A percentile compares a stretch with the other conserved stretches of the same genome.
phyloP scores from a whole-genome alignment of 2,329 filamentous ascomycete species.

The Zopfia rhizophila region DNA sequence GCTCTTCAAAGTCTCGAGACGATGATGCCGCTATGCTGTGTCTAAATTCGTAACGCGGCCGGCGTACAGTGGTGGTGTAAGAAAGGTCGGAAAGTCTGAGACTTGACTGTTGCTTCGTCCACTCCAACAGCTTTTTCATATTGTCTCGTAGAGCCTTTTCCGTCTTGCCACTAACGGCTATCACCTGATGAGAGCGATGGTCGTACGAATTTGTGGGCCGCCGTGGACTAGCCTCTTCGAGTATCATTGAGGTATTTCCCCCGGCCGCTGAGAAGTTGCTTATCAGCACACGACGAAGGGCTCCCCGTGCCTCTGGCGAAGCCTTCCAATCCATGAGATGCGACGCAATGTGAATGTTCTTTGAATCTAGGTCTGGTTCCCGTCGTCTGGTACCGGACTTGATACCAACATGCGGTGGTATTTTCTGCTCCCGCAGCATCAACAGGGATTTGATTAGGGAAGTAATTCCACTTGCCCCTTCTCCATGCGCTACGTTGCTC shows the following conservation, averaged over 20 bases:
- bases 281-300: constrained; percentile 61
- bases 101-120: constrained; percentile 18
- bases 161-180: constrained; percentile 32
- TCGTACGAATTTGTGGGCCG: constrained; percentile 10
- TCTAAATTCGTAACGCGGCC: constrained; percentile 22
- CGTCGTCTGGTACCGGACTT: constrained; percentile 70
- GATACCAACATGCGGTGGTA: constrained; percentile 73
- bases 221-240: constrained; percentile 25
- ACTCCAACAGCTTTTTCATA: constrained; percentile 16
- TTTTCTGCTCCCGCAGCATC: constrained; percentile 43
- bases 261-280: constrained; percentile 66
- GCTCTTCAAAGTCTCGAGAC: not conserved
- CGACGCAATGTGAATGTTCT: constrained; percentile 69
- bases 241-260: constrained; percentile 62
- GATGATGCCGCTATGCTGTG: not conserved
- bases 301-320: too few relatives aligned
- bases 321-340: constrained; percentile 58
- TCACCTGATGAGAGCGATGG: constrained; percentile 20
- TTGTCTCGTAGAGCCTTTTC: constrained; percentile 23
- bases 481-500: constrained; percentile 47
- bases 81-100: constrained; percentile 12
- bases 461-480: constrained; percentile 43
- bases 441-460: constrained; percentile 43
- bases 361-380: constrained; percentile 66
- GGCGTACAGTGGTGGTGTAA: constrained; percentile 27